Evolutionary conservation across 352 stramenopile genomes (phyloP), one percentile per base, ranked within the genome.

Genomic region (Pythium rishiriense): DNA sequence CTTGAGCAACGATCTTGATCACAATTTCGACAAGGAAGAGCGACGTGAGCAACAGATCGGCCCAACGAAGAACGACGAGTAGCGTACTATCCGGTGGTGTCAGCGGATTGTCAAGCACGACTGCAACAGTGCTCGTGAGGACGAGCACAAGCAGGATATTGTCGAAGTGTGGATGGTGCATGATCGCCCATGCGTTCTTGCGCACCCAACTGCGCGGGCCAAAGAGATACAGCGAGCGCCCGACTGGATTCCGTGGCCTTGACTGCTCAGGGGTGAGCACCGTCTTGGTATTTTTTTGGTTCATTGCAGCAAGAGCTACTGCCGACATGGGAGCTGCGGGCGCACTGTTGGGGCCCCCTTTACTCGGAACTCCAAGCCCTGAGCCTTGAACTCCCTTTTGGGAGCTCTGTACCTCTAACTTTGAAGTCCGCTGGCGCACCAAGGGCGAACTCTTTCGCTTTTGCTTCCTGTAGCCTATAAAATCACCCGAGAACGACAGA

Each of bases 21-120:
- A 88, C 42, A 37, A 94, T 80, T 58, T 97, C 90, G 0, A 88
- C 21, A 5, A 78, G 55, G 53, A 97, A 97, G 1, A 96, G 53
- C 10, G 72, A 56, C 4, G 79, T 89, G 46, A 94, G 58, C 22
- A 87, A 53, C 1, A 76, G 69, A 56, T 97, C 86, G 17, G 77
- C 52, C 24, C 68, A 77, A 14, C 48, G 25, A 3, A 96, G 69
- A 5, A 74, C 31, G 4, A 47, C 8, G 5, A 52, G 60, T 24
- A 72, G 39, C 0, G 60, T 51, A 29, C 61, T 70, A 12, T 83
- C 68, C 2, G 82, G 81, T 4, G 87, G 63, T 11, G 70, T 68
- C 8, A 93, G 70, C 19, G 89, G 89, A 49, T 83, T 88, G 50
- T 97, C 89, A 1, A 96, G 54, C 8, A 85, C 88, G 11, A 96